Base-by-base conservation (phyloP, 805 yeast genomes). In the Nakazawaea laoshanensis region DNA sequence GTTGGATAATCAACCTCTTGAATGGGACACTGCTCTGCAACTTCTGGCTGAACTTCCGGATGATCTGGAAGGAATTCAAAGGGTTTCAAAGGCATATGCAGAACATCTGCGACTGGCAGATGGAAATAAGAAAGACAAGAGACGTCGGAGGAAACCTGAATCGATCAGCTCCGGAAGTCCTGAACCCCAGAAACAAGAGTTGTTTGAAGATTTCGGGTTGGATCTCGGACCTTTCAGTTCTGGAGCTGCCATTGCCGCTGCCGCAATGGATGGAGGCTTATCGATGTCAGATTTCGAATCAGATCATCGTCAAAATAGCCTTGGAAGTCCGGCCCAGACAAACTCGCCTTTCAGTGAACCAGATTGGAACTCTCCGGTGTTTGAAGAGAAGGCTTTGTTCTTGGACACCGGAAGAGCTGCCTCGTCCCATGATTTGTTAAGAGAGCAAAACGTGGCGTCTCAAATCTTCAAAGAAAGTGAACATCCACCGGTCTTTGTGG, bases 11-110 rank as follows among this genome's bases (percentile, higher is more conserved):
- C 46, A 52, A 34, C 69, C 66, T 4, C 46, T 54, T 35, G 70
- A 62, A 38, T 65, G 70, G 70, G 69, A 64, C 33, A 50, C 50
- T 24, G 67, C 66, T 4, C 63, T 67, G 2, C 31, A 49, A 19
- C 58, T 63, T 17, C 70, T 69, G 20, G 65, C 68, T 4, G 55
- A 50, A 30, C 44, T 53, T 32, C 39, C 42, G 2, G 43, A 46
- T 20, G 45, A 50, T 18, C 42, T 44, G 10, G 38, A 38, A 13
- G 57, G 53, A 20, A 39, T 57, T 11, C 44, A 43, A 6, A 33
- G 37, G 13, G 55, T 57, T 11, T 40, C 61, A 3, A 46, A 43
- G 30, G 45, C 51, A 26, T 64, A 63, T 47, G 60, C 61, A 5
- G 51, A 52, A 15, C 66, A 61, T 42, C 39, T 40, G 24, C 36